These are phyloP conservation scores for Eimeria maxima DNA, from an alignment of 169 alveolate species.

Conservation along the genomic window DNA sequence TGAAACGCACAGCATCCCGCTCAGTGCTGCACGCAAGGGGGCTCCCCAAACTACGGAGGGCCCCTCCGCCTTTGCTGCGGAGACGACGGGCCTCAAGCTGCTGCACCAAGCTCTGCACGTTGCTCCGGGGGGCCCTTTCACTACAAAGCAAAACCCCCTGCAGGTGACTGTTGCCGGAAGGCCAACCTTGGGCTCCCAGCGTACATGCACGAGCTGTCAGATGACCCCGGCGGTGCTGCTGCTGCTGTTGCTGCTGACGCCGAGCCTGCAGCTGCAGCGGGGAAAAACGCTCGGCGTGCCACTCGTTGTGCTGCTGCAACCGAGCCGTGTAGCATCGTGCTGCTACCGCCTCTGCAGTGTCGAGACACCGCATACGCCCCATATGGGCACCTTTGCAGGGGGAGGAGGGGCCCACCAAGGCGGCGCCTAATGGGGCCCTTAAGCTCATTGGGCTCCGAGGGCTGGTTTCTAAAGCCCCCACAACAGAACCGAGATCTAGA, in stretches of 20 bases:
- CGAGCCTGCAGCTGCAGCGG: not conserved
- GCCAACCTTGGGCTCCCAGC: not conserved
- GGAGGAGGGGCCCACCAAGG: not conserved
- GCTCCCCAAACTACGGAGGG: not conserved
- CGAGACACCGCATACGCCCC: not conserved
- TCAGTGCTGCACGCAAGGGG: not conserved
- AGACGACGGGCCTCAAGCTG: conserved; percentile 41
- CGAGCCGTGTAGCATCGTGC: not conserved
- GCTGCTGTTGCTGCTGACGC: not conserved
- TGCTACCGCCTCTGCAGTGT: not conserved
- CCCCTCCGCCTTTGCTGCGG: conserved; percentile 23
- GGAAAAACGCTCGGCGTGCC: conserved; percentile 1
- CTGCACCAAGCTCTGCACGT: conserved; percentile 55
- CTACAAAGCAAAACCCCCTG: not conserved
- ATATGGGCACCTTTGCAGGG: not conserved
- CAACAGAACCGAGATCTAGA: not conserved
- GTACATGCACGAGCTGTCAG: conserved; percentile 38
- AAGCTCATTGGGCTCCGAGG: not conserved
- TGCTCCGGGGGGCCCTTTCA: conserved; percentile 52
- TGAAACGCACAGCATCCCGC: not conserved
- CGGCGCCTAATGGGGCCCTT: not conserved
- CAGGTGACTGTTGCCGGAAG: not conserved
- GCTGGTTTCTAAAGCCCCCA: not conserved
- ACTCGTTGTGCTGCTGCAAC: conserved; percentile 51
- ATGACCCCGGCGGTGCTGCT: conserved; percentile 38